phyloP scores from a whole-genome alignment of 495 filamentous ascomycete species.

The Aspergillus bertholletiae region DNA sequence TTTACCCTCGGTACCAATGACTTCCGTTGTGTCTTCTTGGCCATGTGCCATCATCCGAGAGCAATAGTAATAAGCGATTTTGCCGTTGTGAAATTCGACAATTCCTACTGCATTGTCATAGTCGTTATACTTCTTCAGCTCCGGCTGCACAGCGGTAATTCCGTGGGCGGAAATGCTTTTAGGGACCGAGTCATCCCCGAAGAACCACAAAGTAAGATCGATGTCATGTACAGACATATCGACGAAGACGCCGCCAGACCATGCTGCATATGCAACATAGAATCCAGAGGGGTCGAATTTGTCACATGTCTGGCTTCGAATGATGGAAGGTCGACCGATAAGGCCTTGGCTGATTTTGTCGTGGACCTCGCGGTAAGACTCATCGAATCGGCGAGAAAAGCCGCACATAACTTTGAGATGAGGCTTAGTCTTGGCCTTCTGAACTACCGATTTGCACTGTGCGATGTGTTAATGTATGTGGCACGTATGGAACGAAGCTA shows the following conservation, averaged over 20 bases:
- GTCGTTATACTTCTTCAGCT: conserved; percentile 51
- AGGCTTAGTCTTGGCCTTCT: conserved; percentile 20
- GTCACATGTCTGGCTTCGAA: conserved; percentile 57
- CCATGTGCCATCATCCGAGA: conserved; percentile 59
- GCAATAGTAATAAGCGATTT: conserved; percentile 57
- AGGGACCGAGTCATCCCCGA: conserved; percentile 38
- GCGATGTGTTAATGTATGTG: not conserved
- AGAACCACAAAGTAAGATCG: conserved; percentile 54
- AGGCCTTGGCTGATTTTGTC: conserved; percentile 39
- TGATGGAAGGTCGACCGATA: conserved; percentile 47
- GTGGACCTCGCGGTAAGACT: conserved; percentile 51
- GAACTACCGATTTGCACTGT: conserved; percentile 18
- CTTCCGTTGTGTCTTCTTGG: conserved; percentile 60
- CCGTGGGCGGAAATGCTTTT: conserved; percentile 49
- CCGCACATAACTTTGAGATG: conserved; percentile 55
- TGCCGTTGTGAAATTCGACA: conserved; percentile 57
- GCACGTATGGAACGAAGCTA: conserved; percentile 6
- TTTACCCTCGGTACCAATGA: conserved; percentile 60
- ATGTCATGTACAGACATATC: conserved; percentile 57
- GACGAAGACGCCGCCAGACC: conserved; percentile 56
- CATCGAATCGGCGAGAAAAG: too few relatives aligned
- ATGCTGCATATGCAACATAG: conserved; percentile 53
- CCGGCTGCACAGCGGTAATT: conserved; percentile 55
- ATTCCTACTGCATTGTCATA: conserved; percentile 59
- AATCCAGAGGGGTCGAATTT: conserved; percentile 50